These are phyloP conservation scores for Cryptococcus sp. DNA, from an alignment of 1,284 basidiomycete species.

Conservation along the genomic window DNA sequence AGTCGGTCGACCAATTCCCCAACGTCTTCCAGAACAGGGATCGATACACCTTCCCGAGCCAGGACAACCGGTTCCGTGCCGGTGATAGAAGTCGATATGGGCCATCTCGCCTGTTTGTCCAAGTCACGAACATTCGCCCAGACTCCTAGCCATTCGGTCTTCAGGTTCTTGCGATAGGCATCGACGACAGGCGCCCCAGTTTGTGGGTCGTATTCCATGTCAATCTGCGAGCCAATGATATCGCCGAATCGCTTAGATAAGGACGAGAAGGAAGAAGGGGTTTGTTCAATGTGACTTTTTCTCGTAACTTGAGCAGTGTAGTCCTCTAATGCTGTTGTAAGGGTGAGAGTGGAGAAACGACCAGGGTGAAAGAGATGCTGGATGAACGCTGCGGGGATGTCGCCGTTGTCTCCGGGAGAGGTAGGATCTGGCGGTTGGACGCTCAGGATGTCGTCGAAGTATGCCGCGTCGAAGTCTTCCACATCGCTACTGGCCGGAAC, in stretches of 20 bases:
- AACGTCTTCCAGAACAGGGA: constrained; percentile 66
- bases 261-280: constrained; percentile 58
- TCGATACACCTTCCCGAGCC: constrained; percentile 73
- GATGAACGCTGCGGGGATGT: constrained; percentile 69
- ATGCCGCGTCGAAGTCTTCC: constrained; percentile 77
- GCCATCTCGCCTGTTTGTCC: constrained; percentile 81
- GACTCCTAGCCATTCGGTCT: constrained; percentile 90
- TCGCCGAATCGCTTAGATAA: constrained; percentile 74
- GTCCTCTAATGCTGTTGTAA: constrained; percentile 75
- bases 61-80: constrained; percentile 61
- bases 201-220: constrained; percentile 68
- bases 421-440: constrained; percentile 61
- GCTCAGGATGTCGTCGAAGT: constrained; percentile 78
- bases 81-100: constrained; percentile 55
- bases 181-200: constrained; percentile 77
- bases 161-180: constrained; percentile 77
- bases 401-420: constrained; percentile 39
- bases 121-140: constrained; percentile 82
- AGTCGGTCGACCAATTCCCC: constrained; percentile 59
- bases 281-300: constrained; percentile 20
- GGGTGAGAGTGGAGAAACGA: constrained; percentile 76
- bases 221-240: constrained; percentile 82
- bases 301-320: constrained; percentile 67
- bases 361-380: constrained; percentile 80
- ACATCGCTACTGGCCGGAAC: constrained; percentile 40